phyloP scores from a whole-genome alignment of 352 stramenopile species.

The Phytophthora ramorum region DNA sequence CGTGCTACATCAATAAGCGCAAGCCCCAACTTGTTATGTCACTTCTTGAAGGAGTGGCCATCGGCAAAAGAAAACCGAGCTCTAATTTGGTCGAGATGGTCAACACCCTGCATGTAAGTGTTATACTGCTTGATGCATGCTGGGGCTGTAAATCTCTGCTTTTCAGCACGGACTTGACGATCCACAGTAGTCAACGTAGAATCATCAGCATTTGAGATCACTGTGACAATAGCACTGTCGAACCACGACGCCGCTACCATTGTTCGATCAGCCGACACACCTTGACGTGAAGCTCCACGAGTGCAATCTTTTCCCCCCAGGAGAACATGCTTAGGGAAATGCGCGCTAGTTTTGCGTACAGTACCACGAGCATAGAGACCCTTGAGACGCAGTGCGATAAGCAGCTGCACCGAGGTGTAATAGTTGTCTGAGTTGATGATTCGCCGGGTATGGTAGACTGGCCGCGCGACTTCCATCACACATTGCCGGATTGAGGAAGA shows the following conservation, averaged over 20 bases:
- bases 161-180: slow-evolving; percentile 1
- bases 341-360: slow-evolving; percentile 19
- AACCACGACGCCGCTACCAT: slow-evolving; percentile 34
- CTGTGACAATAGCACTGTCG: slow-evolving; percentile 31
- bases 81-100: slow-evolving; percentile 7
- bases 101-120: neutral
- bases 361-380: slow-evolving; percentile 31
- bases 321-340: slow-evolving; percentile 25
- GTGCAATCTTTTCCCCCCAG: slow-evolving; percentile 15
- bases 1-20: neutral
- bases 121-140: slow-evolving; percentile 6
- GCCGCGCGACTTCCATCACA: slow-evolving; percentile 32
- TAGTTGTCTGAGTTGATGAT: slow-evolving; percentile 45
- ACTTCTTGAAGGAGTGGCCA: slow-evolving; percentile 6
- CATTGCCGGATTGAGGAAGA: slow-evolving; percentile 13
- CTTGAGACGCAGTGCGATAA: slow-evolving; percentile 29
- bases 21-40: slow-evolving; percentile 2
- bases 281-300: slow-evolving; percentile 15
- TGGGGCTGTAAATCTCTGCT: neutral
- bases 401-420: slow-evolving; percentile 44
- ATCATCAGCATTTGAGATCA: slow-evolving; percentile 33
- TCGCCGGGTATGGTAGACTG: slow-evolving; percentile 18
- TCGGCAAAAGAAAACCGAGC: neutral
- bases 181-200: slow-evolving; percentile 30
- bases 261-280: slow-evolving; percentile 11